Base-by-base conservation (phyloP, 1,139 yeast genomes). In the Candida smagusa region DNA sequence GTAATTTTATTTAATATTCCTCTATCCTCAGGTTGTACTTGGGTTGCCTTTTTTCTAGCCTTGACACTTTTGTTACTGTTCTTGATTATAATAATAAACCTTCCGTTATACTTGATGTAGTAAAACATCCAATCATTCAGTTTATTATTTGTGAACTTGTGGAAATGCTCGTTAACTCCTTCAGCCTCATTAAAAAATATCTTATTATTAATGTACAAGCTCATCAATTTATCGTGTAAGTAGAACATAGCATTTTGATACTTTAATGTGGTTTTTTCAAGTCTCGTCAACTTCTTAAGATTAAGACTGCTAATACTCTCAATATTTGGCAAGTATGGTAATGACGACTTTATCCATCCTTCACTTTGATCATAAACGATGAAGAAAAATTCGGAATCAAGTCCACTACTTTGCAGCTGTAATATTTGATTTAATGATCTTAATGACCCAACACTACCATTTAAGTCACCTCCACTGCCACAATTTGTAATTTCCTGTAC, bases 121-220 rank as follows among this genome's bases (percentile, higher is more conserved):
- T 71, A 71, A 45, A 71, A 61, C 66, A 70, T 65, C 75, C 76
- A 71, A 48, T 69, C 74, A 38, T 63, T 68, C 24, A 48, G 45
- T 38, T 60, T 63, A 38, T 61, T 63, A 39, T 65, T 61, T 31
- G 65, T 65, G 48, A 69, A 70, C 43, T 71, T 71, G 48, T 71
- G 75, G 38, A 68, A 65, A 45, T 58, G 67, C 49, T 71, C 76
- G 27, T 56, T 48, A 35, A 61, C 47, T 28, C 51, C 48, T 2
- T 45, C 37, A 1, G 42, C 40, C 2, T 44, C 36, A 1, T 41
- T 41, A 40, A 59, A 58, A 42, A 65, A 65, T 28, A 52, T 49
- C 30, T 44, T 39, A 39, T 53, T 51, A 9, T 33, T 58, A 27
- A 63, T 42, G 38, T 68, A 67, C 13, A 69, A 50, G 29, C 61